Evolutionary conservation across 225 moss, liverwort and hornwort genomes (phyloP).

Genomic region (Ulota crispa): DNA sequence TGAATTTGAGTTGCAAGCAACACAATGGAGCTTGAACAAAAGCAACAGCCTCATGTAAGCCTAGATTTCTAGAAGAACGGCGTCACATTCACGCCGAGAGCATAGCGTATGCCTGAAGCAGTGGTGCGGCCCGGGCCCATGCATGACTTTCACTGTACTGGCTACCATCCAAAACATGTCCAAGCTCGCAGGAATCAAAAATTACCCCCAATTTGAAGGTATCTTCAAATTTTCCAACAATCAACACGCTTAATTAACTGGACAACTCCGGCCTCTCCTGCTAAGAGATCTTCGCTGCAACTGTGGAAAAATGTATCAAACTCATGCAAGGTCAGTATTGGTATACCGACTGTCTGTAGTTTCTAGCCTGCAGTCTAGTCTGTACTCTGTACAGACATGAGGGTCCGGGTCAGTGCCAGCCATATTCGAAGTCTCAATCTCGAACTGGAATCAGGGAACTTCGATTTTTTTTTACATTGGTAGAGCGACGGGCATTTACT

Average conservation of each 20-base stretch:
- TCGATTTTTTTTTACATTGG: too few species aligned
- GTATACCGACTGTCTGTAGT: constrained; percentile 20
- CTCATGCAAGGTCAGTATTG: background rate
- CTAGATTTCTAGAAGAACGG: background rate
- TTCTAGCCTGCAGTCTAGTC: background rate
- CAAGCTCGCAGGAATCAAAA: too few species aligned
- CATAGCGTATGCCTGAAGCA: constrained; percentile 13
- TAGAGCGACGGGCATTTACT: too few species aligned
- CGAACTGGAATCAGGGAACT: too few species aligned
- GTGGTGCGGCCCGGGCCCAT: constrained; percentile 6
- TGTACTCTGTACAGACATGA: background rate
- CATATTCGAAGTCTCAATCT: too few species aligned
- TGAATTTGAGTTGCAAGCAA: too few species aligned
- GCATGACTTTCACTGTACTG: background rate
- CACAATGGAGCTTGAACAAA: too few species aligned
- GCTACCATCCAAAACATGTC: background rate
- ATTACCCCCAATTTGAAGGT: background rate
- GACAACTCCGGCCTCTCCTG: background rate
- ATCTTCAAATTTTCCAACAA: background rate
- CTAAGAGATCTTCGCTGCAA: background rate
- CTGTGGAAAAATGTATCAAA: background rate
- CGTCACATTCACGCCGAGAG: constrained; percentile 11
- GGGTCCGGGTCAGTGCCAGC: too few species aligned
- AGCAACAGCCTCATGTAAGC: too few species aligned
- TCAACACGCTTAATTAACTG: background rate